Evolutionary conservation across 192 early-diverging fungal genomes (phyloP), one percentile per base, ranked within the genome.

Genomic region (Coemansia sp.): DNA sequence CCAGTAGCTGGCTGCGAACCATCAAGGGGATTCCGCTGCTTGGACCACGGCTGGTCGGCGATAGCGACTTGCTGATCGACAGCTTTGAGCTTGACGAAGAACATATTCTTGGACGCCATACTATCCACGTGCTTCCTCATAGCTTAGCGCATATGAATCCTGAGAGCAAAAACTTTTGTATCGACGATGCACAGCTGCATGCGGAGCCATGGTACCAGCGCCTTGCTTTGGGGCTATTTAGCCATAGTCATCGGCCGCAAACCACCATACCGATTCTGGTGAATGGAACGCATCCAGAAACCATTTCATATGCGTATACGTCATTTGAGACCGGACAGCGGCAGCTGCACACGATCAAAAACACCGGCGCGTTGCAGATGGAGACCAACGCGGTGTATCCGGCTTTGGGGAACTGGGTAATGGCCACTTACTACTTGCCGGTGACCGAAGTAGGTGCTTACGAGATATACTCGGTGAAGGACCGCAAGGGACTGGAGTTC

Each of bases 41-140:
- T 14, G 74, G 74, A 0, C 67, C 67, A 4, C 63, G 66, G 11
- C 45, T 70, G 10, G 74, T 77, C 5, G 74, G 74, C 53, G 74
- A 77, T 60, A 77, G 60, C 56, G 74, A 77, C 12, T 44, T 77
- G 34, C 58, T 77, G 23, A 77, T 77, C 23, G 67, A 77, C 30
- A 59, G 51, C 20, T 77, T 77, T 38, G 62, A 58, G 52, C 60
- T 77, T 11, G 56, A 77, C 43, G 63, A 63, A 11, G 74, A 66
- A 38, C 76, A 72, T 28, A 79, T 79, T 48, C 60, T 79, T 53
- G 76, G 76, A 6, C 57, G 69, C 3, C 76, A 79, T 42, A 79
- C 76, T 11, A 72, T 79, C 36, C 76, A 79, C 38, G 50, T 79
- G 42, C 45, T 79, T 48, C 76, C 76, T 14, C 69, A 72, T 56